Conservation (phyloP, 73 alveolate genomes). For the Paramecium tetraurelia region DNA sequence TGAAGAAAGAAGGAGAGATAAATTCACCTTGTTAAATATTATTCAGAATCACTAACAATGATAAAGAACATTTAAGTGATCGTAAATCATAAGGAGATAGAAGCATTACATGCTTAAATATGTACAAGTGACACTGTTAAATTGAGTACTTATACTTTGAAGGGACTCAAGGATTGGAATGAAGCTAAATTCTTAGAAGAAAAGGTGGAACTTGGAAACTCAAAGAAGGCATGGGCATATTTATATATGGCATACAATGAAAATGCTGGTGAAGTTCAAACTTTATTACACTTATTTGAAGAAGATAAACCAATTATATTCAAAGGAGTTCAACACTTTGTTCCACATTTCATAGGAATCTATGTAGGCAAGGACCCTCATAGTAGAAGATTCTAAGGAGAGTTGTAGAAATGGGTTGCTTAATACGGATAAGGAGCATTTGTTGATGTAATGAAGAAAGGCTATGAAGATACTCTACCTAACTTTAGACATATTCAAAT, state of each 20-base stretch:
- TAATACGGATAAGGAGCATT: constrained; percentile 33
- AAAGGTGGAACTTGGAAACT: neutral
- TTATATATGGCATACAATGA: constrained; percentile 35
- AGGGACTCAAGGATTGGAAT: constrained; percentile 43
- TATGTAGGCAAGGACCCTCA: constrained; percentile 43
- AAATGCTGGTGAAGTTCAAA: neutral
- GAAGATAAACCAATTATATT: constrained; percentile 42
- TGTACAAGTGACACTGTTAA: constrained; percentile 3
- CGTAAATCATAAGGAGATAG: constrained; percentile 44
- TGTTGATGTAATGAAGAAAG: neutral
- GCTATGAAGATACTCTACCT: constrained; percentile 34
- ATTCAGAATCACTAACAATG: constrained; percentile 35
- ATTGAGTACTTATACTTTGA: constrained; percentile 7
- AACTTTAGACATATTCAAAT: neutral
- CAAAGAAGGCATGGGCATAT: constrained; percentile 41
- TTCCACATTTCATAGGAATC: constrained; percentile 34
- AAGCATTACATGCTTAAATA: constrained; percentile 34
- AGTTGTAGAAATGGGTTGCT: constrained; percentile 14
- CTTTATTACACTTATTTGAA: neutral
- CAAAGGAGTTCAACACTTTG: constrained; percentile 29
- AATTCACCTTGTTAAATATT: neutral
- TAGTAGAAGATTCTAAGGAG: constrained; percentile 25
- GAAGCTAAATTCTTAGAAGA: constrained; percentile 49
- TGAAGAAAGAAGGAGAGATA: neutral
- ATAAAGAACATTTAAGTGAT: constrained; percentile 38